These are phyloP conservation scores for Daldinia caldariorum DNA, from an alignment of 495 filamentous ascomycete species.

Conservation along the genomic window DNA sequence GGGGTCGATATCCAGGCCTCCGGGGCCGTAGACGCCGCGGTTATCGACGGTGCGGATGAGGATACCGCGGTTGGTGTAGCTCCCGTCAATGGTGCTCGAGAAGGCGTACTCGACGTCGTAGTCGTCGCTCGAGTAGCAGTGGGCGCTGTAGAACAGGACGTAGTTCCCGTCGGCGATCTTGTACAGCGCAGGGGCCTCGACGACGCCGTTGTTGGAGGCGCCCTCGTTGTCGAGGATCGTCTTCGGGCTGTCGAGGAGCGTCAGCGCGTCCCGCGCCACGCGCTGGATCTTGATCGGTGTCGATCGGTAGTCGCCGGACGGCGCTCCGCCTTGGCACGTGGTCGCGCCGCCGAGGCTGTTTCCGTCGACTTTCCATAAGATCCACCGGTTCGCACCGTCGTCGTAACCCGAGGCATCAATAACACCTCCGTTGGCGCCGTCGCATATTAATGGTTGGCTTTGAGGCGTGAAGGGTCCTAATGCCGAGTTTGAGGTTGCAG, in stretches of 20 bases:
- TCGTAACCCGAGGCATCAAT: conserved; percentile 66
- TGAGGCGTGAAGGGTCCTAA: conserved; percentile 61
- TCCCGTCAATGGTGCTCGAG: conserved; percentile 56
- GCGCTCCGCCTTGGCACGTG: conserved; percentile 43
- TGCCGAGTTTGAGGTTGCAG: conserved; percentile 54
- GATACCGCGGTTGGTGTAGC: conserved; percentile 56
- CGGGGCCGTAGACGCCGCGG: conserved; percentile 43
- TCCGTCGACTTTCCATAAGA: conserved; percentile 69
- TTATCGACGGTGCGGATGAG: conserved; percentile 45
- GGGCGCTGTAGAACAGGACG: conserved; percentile 69
- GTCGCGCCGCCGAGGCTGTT: conserved; percentile 57
- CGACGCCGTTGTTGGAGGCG: conserved; percentile 62
- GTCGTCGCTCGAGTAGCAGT: conserved; percentile 61
- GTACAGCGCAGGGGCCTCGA: conserved; percentile 69
- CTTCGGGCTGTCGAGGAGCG: conserved; percentile 58
- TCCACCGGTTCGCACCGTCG: conserved; percentile 64
- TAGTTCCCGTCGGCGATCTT: conserved; percentile 59
- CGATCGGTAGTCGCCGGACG: conserved; percentile 41
- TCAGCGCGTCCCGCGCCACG: conserved; percentile 60
- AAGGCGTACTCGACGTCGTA: conserved; percentile 68
- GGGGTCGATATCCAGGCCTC: conserved; percentile 47
- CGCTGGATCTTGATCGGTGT: conserved; percentile 69
- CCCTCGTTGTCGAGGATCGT: conserved; percentile 64
- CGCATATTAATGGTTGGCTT: conserved; percentile 58
- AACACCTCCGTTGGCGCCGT: conserved; percentile 58